Base-by-base conservation (phyloP, 371 early-diverging fungal species). In the Actinomortierella ambigua region DNA sequence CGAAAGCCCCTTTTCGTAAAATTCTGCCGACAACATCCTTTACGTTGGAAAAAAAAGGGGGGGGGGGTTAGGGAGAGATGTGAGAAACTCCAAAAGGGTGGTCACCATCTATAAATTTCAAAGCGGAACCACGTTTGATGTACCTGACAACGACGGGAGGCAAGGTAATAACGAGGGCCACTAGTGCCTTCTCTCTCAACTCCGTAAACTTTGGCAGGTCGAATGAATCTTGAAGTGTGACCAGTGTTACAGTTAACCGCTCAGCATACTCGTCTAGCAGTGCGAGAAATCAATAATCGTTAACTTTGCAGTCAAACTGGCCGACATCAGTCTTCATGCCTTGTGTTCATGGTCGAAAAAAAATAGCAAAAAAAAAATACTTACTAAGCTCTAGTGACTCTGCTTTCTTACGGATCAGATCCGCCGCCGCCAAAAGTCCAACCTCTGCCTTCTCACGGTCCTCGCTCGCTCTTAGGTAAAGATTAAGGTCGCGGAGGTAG, bases 381-480 rank as follows among this genome's bases (percentile, higher is more conserved):
- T 15, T 55, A 71, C 73, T 63, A 27, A 71, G 50, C 15, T 71
- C 73, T 5, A 71, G 55, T 40, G 63, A 65, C 6, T 63, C 66
- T 13, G 53, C 55, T 29, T 71, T 71, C 34, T 66, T 66, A 14
- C 66, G 62, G 15, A 71, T 71, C 39, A 71, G 43, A 27, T 71
- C 66, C 24, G 59, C 50, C 1, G 63, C 66, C n/a, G 18, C 49
- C 8, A 50, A 49, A 6, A 71, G 53, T n/a, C 66, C 73, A 15
- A 66, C 40, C 39, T 66, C 73, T 20, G 46, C 54, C 60, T 71
- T 71, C 14, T 62, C 63, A 3, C 73, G 62, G 26, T 71, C 73
- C 13, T 71, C 66, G 24, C 55, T 43, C 13, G 73, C 73, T 3
- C 66, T 58, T 18, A 71, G 54, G 46, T 66, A 65, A 2, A 57